These are phyloP conservation scores for Orobanche coerulescens DNA, from an alignment of 257 asterid genomes.

Conservation along the genomic window DNA sequence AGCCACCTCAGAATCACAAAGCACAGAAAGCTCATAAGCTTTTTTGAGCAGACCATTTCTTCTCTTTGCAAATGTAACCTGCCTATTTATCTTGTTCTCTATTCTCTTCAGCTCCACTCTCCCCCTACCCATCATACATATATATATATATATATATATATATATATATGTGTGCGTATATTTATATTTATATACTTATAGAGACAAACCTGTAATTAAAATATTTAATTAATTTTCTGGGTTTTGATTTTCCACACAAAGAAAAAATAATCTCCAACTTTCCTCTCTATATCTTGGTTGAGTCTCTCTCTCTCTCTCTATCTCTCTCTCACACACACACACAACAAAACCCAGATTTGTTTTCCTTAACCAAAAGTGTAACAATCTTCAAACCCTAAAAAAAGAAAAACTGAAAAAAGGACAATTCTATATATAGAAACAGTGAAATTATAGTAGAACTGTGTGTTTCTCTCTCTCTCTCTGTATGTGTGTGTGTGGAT, in stretches of 20 bases:
- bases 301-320: neutral
- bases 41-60: constrained; percentile 77
- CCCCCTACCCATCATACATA: constrained; percentile 65
- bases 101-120: constrained; percentile 88
- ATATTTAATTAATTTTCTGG: neutral
- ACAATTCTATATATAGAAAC: constrained; percentile 30
- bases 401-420: constrained; percentile 23
- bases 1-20: constrained; percentile 80
- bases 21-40: constrained; percentile 77
- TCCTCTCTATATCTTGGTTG: no score
- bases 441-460: constrained; percentile 11
- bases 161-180: neutral
- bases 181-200: neutral
- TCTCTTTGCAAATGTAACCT: constrained; percentile 82
- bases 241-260: constrained; percentile 1
- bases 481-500: constrained; percentile 5
- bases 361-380: constrained; percentile 21
- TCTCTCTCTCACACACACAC: no score
- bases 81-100: constrained; percentile 84
- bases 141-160: neutral
- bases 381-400: constrained; percentile 37
- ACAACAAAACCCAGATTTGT: constrained; percentile 18
- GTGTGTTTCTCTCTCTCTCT: neutral
- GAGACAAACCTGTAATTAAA: neutral
- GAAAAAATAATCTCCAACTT: no score